These are phyloP conservation scores for Aspergillus brasiliensis DNA, from an alignment of 2,329 filamentous ascomycete genomes.

Conservation along the genomic window DNA sequence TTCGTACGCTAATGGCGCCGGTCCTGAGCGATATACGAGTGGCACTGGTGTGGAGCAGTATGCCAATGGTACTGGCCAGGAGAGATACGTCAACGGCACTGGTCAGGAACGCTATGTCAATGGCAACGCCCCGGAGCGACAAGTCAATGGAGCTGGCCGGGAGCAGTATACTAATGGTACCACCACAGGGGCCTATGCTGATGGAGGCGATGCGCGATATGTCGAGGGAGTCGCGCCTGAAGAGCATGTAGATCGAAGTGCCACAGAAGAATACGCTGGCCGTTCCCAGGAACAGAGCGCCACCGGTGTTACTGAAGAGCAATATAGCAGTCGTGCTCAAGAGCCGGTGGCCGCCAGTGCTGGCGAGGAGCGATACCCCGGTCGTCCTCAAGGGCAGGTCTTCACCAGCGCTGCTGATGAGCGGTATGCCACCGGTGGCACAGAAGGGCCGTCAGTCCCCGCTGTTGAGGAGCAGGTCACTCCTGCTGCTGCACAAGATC, in stretches of 20 bases:
- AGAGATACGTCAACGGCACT: background rate
- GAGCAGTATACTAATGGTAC: background rate
- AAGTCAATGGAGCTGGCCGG: background rate
- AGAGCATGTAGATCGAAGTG: too few species aligned
- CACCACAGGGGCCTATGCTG: background rate
- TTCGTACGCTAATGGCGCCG: background rate
- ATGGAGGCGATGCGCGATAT: background rate
- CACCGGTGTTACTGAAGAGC: background rate
- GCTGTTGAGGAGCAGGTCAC: background rate
- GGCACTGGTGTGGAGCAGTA: background rate
- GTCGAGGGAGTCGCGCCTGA: too few species aligned
- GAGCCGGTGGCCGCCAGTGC: too few species aligned
- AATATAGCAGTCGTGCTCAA: too few species aligned
- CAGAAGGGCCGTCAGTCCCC: background rate
- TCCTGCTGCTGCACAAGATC: background rate
- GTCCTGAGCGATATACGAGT: background rate
- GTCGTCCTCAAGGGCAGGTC: too few species aligned
- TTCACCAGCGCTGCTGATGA: too few species aligned
- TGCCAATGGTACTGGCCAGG: background rate
- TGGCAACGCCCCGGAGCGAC: background rate
- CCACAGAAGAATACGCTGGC: background rate
- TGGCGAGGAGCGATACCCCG: too few species aligned
- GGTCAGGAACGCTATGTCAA: background rate
- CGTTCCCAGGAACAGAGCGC: background rate
- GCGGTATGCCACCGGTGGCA: background rate